Evolutionary conservation across 441 rosid genomes (phyloP).

Genomic region (Codiaeum variegatum): DNA sequence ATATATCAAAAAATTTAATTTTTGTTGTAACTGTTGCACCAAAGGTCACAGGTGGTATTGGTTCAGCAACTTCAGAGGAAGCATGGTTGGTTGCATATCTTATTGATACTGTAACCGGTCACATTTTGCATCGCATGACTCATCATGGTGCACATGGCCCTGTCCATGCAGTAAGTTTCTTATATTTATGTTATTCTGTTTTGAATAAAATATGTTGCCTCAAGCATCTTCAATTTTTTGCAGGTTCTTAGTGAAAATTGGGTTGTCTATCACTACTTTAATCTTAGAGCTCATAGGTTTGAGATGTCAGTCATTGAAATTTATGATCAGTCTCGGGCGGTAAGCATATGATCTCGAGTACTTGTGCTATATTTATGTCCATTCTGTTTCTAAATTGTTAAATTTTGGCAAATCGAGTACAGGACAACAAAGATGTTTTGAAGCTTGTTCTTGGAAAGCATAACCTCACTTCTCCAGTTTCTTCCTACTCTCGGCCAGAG

Average conservation of each 20-base stretch:
- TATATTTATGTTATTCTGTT: slow-evolving; percentile 13
- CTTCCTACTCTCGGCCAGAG: slow-evolving; percentile 86
- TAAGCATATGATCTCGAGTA: slow-evolving; percentile 37
- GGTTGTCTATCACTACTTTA: slow-evolving; percentile 97
- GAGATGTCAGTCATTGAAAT: slow-evolving; percentile 96
- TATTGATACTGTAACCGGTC: slow-evolving; percentile 88
- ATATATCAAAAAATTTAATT: slow-evolving; percentile 76
- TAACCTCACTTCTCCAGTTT: slow-evolving; percentile 78
- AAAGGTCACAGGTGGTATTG: slow-evolving; percentile 78
- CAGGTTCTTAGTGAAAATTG: slow-evolving; percentile 98
- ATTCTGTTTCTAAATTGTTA: slow-evolving; percentile 6
- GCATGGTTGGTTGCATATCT: slow-evolving; percentile 77
- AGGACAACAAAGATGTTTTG: slow-evolving; percentile 96
- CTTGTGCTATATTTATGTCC: slow-evolving; percentile 6
- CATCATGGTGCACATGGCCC: slow-evolving; percentile 98
- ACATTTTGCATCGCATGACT: slow-evolving; percentile 81
- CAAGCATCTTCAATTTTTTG: slow-evolving; percentile 25
- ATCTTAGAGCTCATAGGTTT: slow-evolving; percentile 91
- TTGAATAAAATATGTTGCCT: slow-evolving; percentile 20
- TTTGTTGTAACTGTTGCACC: slow-evolving; percentile 91
- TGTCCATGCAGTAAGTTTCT: slow-evolving; percentile 72
- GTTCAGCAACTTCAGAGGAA: slow-evolving; percentile 89
- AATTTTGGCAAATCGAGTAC: slow-evolving; percentile 28
- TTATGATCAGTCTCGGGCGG: slow-evolving; percentile 97
- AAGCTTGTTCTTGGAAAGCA: slow-evolving; percentile 94